Base-by-base conservation (phyloP, 345 rosid species). In the Mangifera indica region DNA sequence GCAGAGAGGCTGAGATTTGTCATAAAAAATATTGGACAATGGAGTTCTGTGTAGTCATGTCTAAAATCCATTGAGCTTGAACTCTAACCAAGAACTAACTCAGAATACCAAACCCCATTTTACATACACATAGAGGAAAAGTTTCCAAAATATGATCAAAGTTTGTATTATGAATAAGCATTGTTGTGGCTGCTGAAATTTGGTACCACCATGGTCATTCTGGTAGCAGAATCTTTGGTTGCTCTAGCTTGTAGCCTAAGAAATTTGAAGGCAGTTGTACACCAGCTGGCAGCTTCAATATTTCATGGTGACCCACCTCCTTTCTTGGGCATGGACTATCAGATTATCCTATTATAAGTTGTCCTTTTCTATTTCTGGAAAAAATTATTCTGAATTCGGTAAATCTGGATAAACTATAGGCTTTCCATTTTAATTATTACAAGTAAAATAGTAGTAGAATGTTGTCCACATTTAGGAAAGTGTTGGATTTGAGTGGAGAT, bases 221-320 rank as follows among this genome's bases (percentile, higher is more conserved):
- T 46, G 14, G 3, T 46, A 9, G 51, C 32, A 3, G 32, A 29
- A 29, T 29, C 32, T 29, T 29, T 29, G 32, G 32, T 29, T 29
- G 32, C 32, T 29, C 32, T 29, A 29, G 51, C 51, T 46, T 46
- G 10, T 46, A 46, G 11, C 51, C 12, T 46, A 13, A 46, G 51
- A 46, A 14, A 8, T 29, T 26, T 58, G 37, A 7, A 34, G 65
- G 32, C 32, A 34, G 65, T 34, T 61, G 14, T 61, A 46, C 40
- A 60, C 64, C 64, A 60, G 64, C 21, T 32, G 64, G 64, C 64
- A 32, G 34, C 45, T 8, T 60, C 64, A 7, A 18, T n/a, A n/a
- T n/a, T 32, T 17, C 11, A 60, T 18, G 64, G 14, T 34, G 25
- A 60, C 48, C 65, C 65, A 32, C 54, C 34, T 21, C 66, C 29